These are phyloP conservation scores for Nitzschia inconspicua DNA, from an alignment of 108 stramenopile species.

Conservation along the genomic window DNA sequence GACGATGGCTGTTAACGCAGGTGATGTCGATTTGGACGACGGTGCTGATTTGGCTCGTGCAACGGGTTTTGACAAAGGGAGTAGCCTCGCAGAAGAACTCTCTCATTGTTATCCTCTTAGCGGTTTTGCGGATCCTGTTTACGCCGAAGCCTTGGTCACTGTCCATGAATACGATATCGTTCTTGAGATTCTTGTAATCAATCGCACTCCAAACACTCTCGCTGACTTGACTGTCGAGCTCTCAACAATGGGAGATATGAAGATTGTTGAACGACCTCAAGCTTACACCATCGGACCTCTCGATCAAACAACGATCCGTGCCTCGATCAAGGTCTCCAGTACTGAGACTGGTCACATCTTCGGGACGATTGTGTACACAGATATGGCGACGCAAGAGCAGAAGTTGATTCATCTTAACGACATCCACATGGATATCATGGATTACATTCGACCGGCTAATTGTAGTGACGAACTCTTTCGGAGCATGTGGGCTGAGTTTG, in stretches of 20 bases:
- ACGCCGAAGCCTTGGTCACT: slow-evolving; percentile 96
- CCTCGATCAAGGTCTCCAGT: slow-evolving; percentile 97
- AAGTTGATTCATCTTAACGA: slow-evolving; percentile 97
- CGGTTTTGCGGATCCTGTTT: slow-evolving; percentile 98
- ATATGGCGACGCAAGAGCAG: slow-evolving; percentile 88
- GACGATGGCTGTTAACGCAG: slow-evolving; percentile 74
- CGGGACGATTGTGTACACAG: slow-evolving; percentile 98
- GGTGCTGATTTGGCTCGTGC: slow-evolving; percentile 95
- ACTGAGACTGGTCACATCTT: slow-evolving; percentile 99
- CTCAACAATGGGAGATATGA: slow-evolving; percentile 98
- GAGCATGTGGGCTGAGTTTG: slow-evolving; percentile 99
- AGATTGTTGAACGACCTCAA: slow-evolving; percentile 98
- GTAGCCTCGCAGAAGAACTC: slow-evolving; percentile 48
- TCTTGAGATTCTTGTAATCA: slow-evolving; percentile 96
- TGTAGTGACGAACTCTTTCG: slow-evolving; percentile 97
- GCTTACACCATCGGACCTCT: slow-evolving; percentile 93
- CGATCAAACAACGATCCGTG: slow-evolving; percentile 91
- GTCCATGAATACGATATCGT: slow-evolving; percentile 99
- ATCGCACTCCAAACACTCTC: slow-evolving; percentile 95
- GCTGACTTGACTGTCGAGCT: slow-evolving; percentile 97
- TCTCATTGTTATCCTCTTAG: slow-evolving; percentile 95
- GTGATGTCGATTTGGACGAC: slow-evolving; percentile 97
- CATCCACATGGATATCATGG: slow-evolving; percentile 99
- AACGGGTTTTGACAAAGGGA: slow-evolving; percentile 76
- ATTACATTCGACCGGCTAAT: slow-evolving; percentile 97